These are phyloP conservation scores for Isoetes engelmannii DNA, from an alignment of 83 land plant species.

Conservation along the genomic window DNA sequence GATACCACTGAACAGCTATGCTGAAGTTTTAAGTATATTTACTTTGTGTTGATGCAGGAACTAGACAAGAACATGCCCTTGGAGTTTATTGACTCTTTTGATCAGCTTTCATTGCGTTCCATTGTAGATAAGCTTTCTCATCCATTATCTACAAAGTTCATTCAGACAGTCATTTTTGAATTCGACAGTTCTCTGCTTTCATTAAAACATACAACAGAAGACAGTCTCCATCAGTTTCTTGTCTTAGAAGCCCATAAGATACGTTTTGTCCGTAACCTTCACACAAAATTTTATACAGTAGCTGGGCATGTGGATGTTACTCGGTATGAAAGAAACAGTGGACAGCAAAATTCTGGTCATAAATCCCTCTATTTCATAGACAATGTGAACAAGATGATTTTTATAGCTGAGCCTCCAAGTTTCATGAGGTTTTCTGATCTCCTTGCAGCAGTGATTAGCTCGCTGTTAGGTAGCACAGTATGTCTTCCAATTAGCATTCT, in stretches of 20 bases:
- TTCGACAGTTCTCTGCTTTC: constrained; percentile 23
- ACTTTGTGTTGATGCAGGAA: neutral
- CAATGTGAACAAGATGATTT: constrained; percentile 23
- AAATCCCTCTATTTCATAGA: constrained; percentile 56
- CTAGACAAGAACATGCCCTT: constrained; percentile 21
- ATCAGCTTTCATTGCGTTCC: constrained; percentile 37
- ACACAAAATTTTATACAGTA: constrained; percentile 60
- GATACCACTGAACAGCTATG: neutral
- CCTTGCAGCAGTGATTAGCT: constrained; percentile 62
- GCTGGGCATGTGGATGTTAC: constrained; percentile 65
- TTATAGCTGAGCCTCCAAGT: constrained; percentile 74
- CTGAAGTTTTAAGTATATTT: neutral
- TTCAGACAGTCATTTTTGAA: constrained; percentile 45
- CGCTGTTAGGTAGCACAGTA: constrained; percentile 50
- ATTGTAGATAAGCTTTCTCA: constrained; percentile 42
- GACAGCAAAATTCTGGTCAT: constrained; percentile 27
- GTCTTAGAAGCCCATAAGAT: constrained; percentile 43
- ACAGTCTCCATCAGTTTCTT: constrained; percentile 31
- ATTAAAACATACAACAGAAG: constrained; percentile 26
- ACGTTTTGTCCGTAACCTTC: constrained; percentile 52
- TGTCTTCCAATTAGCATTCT: constrained; percentile 60
- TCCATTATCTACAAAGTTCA: constrained; percentile 45
- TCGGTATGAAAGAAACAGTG: neutral
- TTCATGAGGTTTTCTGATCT: constrained; percentile 55
- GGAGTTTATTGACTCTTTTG: constrained; percentile 42